A percentile compares a stretch with the other conserved stretches of the same genome.
Evolutionary conservation across 768 basidiomycete species (phyloP).

Genomic region (Scleroderma citrinum): DNA sequence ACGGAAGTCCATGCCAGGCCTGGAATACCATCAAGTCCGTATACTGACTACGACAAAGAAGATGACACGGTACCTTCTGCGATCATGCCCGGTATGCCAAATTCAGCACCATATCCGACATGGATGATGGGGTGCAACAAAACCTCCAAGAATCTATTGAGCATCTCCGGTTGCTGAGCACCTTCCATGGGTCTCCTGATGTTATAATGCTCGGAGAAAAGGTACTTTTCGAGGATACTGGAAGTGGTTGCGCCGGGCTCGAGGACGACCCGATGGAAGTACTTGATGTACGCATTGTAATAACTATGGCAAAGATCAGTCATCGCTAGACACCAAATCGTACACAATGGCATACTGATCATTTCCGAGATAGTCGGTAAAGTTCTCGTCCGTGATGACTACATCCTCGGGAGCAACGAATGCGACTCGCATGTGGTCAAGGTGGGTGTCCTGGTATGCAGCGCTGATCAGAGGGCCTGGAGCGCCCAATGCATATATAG

Average conservation of each 20-base stretch:
- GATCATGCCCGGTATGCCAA: conserved; percentile 53
- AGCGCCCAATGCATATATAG: conserved; percentile 58
- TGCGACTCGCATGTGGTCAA: conserved; percentile 32
- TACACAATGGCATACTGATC: conserved; percentile 21
- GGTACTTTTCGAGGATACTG: conserved; percentile 49
- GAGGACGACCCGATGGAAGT: conserved; percentile 26
- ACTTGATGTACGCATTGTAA: conserved; percentile 29
- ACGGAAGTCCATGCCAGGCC: conserved; percentile 57
- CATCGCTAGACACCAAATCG: neutral
- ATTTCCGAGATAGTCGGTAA: conserved; percentile 23
- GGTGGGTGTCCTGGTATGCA: conserved; percentile 37
- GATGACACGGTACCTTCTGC: conserved; percentile 47
- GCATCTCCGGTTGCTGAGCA: conserved; percentile 46
- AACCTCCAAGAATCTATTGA: conserved; percentile 52
- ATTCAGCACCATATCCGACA: conserved; percentile 57
- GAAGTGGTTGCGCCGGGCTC: conserved; percentile 25
- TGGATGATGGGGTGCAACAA: conserved; percentile 66
- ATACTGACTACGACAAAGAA: neutral
- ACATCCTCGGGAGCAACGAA: conserved; percentile 21
- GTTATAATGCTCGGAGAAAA: conserved; percentile 53
- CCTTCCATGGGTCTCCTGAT: conserved; percentile 23
- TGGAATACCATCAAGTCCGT: conserved; percentile 14
- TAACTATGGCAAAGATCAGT: conserved; percentile 11
- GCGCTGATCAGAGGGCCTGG: conserved; percentile 34
- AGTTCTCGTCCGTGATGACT: conserved; percentile 19